Base-by-base conservation (phyloP, 371 early-diverging fungal species). In the Mortierella sp. region DNA sequence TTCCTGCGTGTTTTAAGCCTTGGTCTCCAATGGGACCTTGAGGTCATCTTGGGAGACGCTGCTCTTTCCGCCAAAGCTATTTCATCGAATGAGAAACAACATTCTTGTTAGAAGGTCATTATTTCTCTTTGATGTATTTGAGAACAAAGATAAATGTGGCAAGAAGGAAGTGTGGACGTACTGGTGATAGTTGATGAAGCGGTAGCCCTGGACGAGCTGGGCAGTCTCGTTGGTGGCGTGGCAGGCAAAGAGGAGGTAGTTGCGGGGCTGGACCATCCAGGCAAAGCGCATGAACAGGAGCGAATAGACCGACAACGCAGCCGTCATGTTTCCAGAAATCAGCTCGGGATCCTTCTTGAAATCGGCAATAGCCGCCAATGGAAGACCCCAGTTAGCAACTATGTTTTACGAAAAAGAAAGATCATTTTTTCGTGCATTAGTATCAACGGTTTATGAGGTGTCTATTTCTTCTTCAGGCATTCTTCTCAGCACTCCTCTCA, bases 361-460 rank as follows among this genome's bases (percentile, higher is more conserved):
- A 87, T 99, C 99, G 47, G 97, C 95, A 71, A 98, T 94, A 43
- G 98, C 99, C 39, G 99, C 99, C 53, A 97, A 77, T 63, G 99
- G 99, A 67, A 99, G 91, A 70, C 98, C 98, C 99, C 99, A 99
- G 91, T 98, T 99, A 68, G 96, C 98, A 43, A 96, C 96, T 79
- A 73, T 53, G 44, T 61, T 47, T 39, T 37, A 7, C 10, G 9
- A 37, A 86, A 71, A 10, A 85, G 65, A 79, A 79, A 37, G n/a
- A n/a, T n/a, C n/a, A n/a, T n/a, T n/a, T n/a, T n/a, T n/a, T n/a
- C n/a, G n/a, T n/a, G n/a, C n/a, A n/a, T n/a, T n/a, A n/a, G n/a
- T n/a, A n/a, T n/a, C n/a, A n/a, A n/a, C n/a, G n/a, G n/a, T n/a
- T n/a, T n/a, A n/a, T n/a, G n/a, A n/a, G n/a, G n/a, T n/a, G n/a